Base-by-base conservation (phyloP, 345 rosid species). In the Reutealis trisperma region DNA sequence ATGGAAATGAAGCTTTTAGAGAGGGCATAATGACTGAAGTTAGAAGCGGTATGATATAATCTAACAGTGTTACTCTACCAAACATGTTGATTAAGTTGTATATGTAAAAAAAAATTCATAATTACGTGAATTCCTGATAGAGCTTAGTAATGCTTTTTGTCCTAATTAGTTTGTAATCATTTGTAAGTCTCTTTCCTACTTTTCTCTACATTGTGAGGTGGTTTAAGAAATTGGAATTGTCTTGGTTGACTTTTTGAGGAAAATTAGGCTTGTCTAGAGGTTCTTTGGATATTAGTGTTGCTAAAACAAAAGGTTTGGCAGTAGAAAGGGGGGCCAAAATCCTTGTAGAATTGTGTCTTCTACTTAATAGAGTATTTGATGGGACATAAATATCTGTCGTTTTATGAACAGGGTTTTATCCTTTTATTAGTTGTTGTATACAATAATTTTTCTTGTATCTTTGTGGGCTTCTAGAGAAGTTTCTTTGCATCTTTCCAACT, bases 1-100 rank as follows among this genome's bases (percentile, higher is more conserved):
- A 76, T 89, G 97, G 99, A 95, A 82, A 87, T 84, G 80, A 90
- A 86, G 85, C 85, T 95, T 52, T 83, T 93, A 80, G 99, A 95
- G 80, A 89, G 76, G 84, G 78, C 89, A 42, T 87, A 90, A 47
- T 84, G 85, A 70, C 52, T 90, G 77, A 86, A 89, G 70, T 89
- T 92, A 21, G 98, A 92, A 90, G 76, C 92, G 99, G 99, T 95
- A 90, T 81, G 83, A 24, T 44, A 19, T 25, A 41, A 25, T 58
- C 21, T 9, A 11, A 51, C 63, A 19, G n/a, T 18, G 37, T 69
- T 67, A n/a, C 27, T 16, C 21, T 30, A 6, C 41, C 30, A 70
- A 70, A 18, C 6, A 27, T 70, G 42, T 8, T 54, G 42, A 21
- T 21, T 52, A 21, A 49, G 13, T 51, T 51, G 19, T 42, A 42